These are phyloP conservation scores for Eruca vesicaria DNA, from an alignment of 441 rosid genomes.

Conservation along the genomic window DNA sequence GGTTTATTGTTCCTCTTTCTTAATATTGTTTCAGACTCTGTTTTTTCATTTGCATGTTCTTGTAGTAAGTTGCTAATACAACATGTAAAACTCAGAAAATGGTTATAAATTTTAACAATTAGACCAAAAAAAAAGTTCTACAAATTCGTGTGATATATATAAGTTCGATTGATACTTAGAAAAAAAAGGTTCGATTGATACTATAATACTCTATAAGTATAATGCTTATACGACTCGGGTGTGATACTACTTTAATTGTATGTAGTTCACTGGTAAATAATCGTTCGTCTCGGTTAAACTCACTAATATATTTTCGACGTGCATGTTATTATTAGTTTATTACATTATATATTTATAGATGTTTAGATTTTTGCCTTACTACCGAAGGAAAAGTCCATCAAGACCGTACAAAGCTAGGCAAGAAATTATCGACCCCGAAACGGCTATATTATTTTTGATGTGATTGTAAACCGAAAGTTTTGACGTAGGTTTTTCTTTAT, in stretches of 20 bases:
- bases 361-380: constrained; percentile 26
- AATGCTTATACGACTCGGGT: neutral
- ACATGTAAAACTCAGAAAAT: too few species aligned
- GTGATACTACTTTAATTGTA: neutral
- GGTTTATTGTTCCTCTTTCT: too few species aligned
- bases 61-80: too few species aligned
- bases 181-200: too few species aligned
- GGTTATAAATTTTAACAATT: too few species aligned
- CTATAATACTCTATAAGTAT: neutral
- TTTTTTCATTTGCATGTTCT: too few species aligned
- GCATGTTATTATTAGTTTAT: neutral
- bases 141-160: neutral
- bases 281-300: neutral
- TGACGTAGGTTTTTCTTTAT: constrained; percentile 12
- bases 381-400: constrained; percentile 26
- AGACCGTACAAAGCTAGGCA: constrained; percentile 32
- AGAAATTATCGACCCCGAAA: constrained; percentile 23
- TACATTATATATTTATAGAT: neutral
- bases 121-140: too few species aligned
- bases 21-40: too few species aligned
- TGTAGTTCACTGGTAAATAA: neutral
- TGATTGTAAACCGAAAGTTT: constrained; percentile 23
- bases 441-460: constrained; percentile 32
- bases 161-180: too few species aligned
- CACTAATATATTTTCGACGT: neutral